Conservation (phyloP, 202 grass and related monocot species). For the Musa balbisiana region DNA sequence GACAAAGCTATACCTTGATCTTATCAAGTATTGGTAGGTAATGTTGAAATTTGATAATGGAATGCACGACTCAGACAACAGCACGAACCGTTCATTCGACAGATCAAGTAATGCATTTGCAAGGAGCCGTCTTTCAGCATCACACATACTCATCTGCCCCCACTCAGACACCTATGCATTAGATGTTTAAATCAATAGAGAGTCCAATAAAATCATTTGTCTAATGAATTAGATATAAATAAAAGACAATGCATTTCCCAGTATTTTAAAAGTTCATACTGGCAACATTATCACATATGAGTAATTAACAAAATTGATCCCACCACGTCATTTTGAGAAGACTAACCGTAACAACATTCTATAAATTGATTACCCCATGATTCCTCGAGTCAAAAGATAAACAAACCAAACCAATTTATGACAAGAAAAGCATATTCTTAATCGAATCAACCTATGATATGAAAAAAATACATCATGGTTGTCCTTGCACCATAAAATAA, state of each 20-base stretch:
- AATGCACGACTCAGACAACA: constrained; percentile 23
- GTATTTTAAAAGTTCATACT: background rate
- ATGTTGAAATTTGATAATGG: constrained; percentile 18
- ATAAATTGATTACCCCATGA: no score
- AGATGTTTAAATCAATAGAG: constrained; percentile 5
- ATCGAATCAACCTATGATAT: no score
- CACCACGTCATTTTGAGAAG: no score
- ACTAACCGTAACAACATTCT: no score
- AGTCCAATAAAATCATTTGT: background rate
- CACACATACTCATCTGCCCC: constrained; percentile 28
- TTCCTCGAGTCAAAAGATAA: no score
- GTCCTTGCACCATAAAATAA: no score
- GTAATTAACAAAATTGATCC: no score
- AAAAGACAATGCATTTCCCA: no score
- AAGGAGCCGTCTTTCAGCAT: constrained; percentile 27
- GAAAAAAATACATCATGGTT: no score
- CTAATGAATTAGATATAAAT: background rate
- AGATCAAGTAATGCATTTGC: constrained; percentile 27
- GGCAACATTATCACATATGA: no score
- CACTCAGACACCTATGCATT: constrained; percentile 10
- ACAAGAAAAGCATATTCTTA: no score
- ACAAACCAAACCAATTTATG: no score
- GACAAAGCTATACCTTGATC: constrained; percentile 20
- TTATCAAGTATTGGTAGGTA: constrained; percentile 21
- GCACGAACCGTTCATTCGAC: constrained; percentile 21